Evolutionary conservation across 2,329 filamentous ascomycete genomes (phyloP), one percentile per base, ranked within the genome.

Genomic region (Colletotrichum eleusines): DNA sequence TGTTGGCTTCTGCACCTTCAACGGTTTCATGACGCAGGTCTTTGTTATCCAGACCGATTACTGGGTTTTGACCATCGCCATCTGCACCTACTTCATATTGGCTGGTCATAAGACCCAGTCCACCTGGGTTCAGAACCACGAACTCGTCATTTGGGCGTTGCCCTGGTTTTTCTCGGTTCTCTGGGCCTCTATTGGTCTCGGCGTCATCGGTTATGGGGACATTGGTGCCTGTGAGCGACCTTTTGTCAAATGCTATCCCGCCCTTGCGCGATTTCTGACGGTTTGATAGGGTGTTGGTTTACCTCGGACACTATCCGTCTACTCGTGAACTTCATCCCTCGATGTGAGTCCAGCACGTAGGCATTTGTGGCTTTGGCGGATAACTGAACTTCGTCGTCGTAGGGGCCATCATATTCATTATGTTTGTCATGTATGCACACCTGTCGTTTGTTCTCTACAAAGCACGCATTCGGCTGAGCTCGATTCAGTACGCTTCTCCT

Each of bases 1-100:
- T 46, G 75, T 76, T 63, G 63, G 40, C 6, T 81, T 82, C 69
- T 84, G 82, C 72, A 79, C 73, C 66, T 80, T 80, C 66, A 83
- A 83, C 73, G 82, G 81, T 7, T 84, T 81, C 73, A 78, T 82
- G 76, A 80, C 80, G 2, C 81, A 83, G 66, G 73, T 81, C 2
- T 84, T 83, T 63, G 81, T 84, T 35, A 77, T 83, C 1, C 82
- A 83, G 71, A 83, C 81, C 14, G 81, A 84, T 73, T 83, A 83
- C 64, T 84, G 82, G 82, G 79, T 84, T 9, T 67, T 84, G 2
- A 69, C 75, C n/a, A 83, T 84, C 53, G 81, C 82, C 2, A 61
- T 81, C 8, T 83, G 78, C 73, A 83, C 82, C 0, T 84, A 79
- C 63, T 76, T 83, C 1, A 80, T 83, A 42, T 76, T 84, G 23